Evolutionary conservation across 768 basidiomycete genomes (phyloP).

Genomic region (Pleurotus citrinopileatus): DNA sequence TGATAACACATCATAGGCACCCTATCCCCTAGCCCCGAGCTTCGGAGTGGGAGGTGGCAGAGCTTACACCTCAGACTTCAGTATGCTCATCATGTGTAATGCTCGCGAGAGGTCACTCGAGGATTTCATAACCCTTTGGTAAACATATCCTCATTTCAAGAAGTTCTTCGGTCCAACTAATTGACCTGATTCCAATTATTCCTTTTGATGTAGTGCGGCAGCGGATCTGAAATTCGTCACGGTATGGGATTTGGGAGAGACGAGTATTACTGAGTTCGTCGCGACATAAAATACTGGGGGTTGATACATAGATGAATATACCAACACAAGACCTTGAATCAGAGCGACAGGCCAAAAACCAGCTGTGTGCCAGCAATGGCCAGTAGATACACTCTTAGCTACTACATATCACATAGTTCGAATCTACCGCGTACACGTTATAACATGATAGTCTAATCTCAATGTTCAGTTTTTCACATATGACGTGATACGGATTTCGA

Average conservation of each 20-base stretch:
- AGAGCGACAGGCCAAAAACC: too few species aligned
- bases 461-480: too few species aligned
- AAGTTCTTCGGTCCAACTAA: too few species aligned
- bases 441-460: too few species aligned
- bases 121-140: conserved; percentile 1
- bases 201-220: not conserved
- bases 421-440: too few species aligned
- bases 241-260: conserved; percentile 9
- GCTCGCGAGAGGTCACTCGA: not conserved
- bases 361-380: too few species aligned
- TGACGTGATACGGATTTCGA: too few species aligned
- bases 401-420: too few species aligned
- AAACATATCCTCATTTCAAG: not conserved
- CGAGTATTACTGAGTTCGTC: not conserved
- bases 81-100: conserved; percentile 1
- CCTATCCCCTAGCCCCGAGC: not conserved
- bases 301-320: too few species aligned
- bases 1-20: not conserved
- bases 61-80: conserved; percentile 1
- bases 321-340: too few species aligned
- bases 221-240: conserved; percentile 1
- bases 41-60: not conserved
- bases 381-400: too few species aligned
- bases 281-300: too few species aligned
- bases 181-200: not conserved